Percentiles rank a stretch among this genome's conserved stretches.
Evolutionary conservation across 352 stramenopile genomes (phyloP).

Genomic region (Halophytophthora polymorphica): DNA sequence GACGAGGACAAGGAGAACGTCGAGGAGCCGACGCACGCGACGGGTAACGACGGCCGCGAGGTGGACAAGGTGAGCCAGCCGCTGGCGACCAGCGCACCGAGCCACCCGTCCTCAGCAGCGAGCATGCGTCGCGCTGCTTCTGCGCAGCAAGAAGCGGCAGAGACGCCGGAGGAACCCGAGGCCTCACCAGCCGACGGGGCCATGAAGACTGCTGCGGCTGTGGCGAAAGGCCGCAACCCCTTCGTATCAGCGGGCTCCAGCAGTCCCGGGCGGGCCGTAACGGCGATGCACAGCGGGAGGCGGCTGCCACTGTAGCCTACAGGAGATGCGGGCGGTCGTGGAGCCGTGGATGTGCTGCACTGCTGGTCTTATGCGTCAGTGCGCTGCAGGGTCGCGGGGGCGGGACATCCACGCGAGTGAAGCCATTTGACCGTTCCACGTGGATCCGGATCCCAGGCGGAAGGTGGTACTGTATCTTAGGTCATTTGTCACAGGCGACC

Average conservation of each 20-base stretch:
- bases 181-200: constrained; percentile 10
- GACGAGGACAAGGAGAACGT: constrained; percentile 46
- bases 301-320: neutral
- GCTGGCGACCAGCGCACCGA: neutral
- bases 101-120: neutral
- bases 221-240: neutral
- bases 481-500: too few relatives aligned
- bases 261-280: neutral
- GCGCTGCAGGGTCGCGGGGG: too few relatives aligned
- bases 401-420: too few relatives aligned
- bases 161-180: neutral
- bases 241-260: neutral
- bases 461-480: too few relatives aligned
- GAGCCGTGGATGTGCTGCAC: too few relatives aligned
- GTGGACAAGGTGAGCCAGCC: constrained; percentile 1
- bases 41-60: constrained; percentile 1
- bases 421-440: too few relatives aligned
- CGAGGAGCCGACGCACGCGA: constrained; percentile 10
- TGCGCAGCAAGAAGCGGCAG: constrained; percentile 1
- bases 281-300: neutral
- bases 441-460: too few relatives aligned
- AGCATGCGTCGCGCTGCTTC: too few relatives aligned
- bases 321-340: too few relatives aligned
- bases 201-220: constrained; percentile 3
- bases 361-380: too few relatives aligned